phyloP scores from a whole-genome alignment of 805 yeast genomes.

The Saturnispora hagleri region DNA sequence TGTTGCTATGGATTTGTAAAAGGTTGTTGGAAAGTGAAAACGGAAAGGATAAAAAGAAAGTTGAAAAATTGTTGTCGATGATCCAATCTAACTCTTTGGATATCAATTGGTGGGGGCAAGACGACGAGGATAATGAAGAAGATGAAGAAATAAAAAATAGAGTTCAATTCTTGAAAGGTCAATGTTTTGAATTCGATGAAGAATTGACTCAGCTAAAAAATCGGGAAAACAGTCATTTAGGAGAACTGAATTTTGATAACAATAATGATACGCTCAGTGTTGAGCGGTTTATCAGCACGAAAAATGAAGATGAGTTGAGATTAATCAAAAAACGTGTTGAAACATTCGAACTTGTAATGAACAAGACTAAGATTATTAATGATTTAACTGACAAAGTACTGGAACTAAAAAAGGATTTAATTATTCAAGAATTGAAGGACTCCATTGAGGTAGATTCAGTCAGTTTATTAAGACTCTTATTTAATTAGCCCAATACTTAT shows the following conservation, averaged over 20 bases:
- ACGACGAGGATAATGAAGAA: constrained; percentile 27
- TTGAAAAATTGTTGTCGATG: constrained; percentile 2
- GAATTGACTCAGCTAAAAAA: constrained; percentile 41
- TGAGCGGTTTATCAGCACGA: constrained; percentile 6
- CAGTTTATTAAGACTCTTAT: constrained; percentile 29
- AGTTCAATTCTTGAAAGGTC: constrained; percentile 36
- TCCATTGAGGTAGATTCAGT: constrained; percentile 21
- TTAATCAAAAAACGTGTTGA: constrained; percentile 1
- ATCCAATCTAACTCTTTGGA: constrained; percentile 16
- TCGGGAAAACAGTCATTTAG: constrained; percentile 5
- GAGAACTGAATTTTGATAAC: neutral
- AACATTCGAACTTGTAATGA: constrained; percentile 30
- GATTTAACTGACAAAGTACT: constrained; percentile 16
- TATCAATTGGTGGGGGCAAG: constrained; percentile 59
- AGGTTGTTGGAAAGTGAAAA: constrained; percentile 28
- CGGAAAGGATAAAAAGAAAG: constrained; percentile 18
- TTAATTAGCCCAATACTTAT: constrained; percentile 10
- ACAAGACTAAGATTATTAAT: constrained; percentile 20
- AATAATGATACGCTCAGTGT: constrained; percentile 1
- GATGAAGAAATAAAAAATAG: constrained; percentile 44
- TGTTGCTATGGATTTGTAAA: constrained; percentile 59
- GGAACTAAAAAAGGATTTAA: constrained; percentile 15
- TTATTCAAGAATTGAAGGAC: constrained; percentile 17
- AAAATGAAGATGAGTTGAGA: neutral
- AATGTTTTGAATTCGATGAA: constrained; percentile 33